These are phyloP conservation scores for Macrocybe gigantea DNA, from an alignment of 768 basidiomycete genomes.

Conservation along the genomic window DNA sequence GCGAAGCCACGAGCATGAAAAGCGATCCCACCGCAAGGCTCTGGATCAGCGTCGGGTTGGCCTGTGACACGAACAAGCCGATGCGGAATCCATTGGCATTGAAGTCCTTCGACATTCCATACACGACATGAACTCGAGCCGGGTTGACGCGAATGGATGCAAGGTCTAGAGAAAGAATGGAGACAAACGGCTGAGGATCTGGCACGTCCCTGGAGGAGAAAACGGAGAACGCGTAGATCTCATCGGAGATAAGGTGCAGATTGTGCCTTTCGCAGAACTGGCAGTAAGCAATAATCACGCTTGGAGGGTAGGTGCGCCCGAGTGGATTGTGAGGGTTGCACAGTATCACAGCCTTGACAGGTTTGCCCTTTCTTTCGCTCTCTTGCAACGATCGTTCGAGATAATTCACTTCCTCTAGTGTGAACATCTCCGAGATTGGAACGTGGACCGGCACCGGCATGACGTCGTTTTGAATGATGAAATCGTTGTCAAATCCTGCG, in stretches of 20 bases:
- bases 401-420: slow-evolving; percentile 8
- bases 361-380: slow-evolving; percentile 8
- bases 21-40: slow-evolving; percentile 11
- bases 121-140: slow-evolving; percentile 18
- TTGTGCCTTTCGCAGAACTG: slow-evolving; percentile 13
- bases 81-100: slow-evolving; percentile 20
- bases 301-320: slow-evolving; percentile 13
- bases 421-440: slow-evolving; percentile 5
- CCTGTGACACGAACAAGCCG: slow-evolving; percentile 15
- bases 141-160: slow-evolving; percentile 13
- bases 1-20: slow-evolving; percentile 16
- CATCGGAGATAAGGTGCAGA: slow-evolving; percentile 22
- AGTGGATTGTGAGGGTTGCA: slow-evolving; percentile 25
- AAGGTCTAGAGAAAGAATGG: slow-evolving; percentile 16
- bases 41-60: slow-evolving; percentile 10
- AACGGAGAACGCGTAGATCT: slow-evolving; percentile 20
- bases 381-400: slow-evolving; percentile 13
- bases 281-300: slow-evolving; percentile 16
- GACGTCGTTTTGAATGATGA: slow-evolving; percentile 5
- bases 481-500: slow-evolving; percentile 11
- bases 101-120: slow-evolving; percentile 25
- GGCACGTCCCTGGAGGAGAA: slow-evolving; percentile 13
- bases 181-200: slow-evolving; percentile 15
- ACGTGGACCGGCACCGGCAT: slow-evolving; percentile 6
- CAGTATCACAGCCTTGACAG: slow-evolving; percentile 17